Evolutionary conservation across 202 grass and related monocot genomes (phyloP).

Genomic region (Bolboschoenoplectus hybrid): DNA sequence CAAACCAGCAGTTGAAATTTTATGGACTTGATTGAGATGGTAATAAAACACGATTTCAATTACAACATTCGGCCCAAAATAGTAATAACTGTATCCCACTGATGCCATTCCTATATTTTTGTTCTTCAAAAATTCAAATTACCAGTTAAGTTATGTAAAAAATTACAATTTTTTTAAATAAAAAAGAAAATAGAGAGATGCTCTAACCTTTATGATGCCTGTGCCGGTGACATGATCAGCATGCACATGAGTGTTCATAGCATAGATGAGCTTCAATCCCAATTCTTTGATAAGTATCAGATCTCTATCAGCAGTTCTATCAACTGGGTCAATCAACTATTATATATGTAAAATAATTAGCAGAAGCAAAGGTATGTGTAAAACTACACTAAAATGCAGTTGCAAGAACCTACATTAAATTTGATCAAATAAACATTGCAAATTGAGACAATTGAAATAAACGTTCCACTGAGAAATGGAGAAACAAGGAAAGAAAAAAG

Average conservation of each 20-base stretch:
- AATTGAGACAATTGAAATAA: constrained; percentile 61
- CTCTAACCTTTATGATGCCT: constrained; percentile 75
- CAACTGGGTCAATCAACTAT: constrained; percentile 91
- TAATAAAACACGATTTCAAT: neutral
- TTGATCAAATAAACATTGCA: no score
- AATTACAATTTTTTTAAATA: neutral
- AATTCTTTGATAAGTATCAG: constrained; percentile 81
- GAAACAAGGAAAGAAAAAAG: no score
- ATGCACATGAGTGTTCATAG: constrained; percentile 97
- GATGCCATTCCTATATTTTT: neutral
- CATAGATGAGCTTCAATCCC: constrained; percentile 90
- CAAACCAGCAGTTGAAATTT: no score
- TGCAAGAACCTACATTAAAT: neutral
- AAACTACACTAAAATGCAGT: no score
- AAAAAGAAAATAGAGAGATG: neutral
- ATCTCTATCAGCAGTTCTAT: constrained; percentile 81
- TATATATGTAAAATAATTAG: neutral
- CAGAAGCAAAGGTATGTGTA: no score
- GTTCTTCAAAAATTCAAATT: neutral
- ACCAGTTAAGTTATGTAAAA: no score
- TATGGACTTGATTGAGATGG: neutral
- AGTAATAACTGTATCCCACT: neutral
- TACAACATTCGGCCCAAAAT: neutral
- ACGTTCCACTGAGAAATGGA: constrained; percentile 48
- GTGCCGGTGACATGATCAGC: constrained; percentile 94